Base-by-base conservation (phyloP, 371 early-diverging fungal genomes). In the Smittium culicis region DNA sequence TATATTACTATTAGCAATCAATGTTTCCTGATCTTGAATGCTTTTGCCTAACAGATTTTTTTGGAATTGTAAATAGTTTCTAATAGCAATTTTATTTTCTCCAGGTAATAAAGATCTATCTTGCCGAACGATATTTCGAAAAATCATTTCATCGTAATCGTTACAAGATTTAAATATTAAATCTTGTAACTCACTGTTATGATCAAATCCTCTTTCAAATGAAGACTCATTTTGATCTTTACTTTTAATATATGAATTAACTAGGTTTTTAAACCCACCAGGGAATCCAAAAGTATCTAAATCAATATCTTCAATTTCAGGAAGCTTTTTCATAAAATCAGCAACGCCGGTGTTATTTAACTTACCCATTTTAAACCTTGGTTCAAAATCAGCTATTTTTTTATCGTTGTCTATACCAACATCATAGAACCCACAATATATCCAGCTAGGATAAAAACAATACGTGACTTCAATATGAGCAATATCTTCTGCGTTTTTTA, bases 381-480 rank as follows among this genome's bases (percentile, higher is more conserved):
- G 71, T 17, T 55, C 28, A 45, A 77, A 77, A 1, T 25, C 29
- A 20, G 29, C 2, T 11, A 16, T 66, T 32, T 45, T 17, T 17
- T 57, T 55, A 25, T 34, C 59, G 1, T 66, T 64, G 31, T 73
- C 71, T 5, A 82, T 81, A 55, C 85, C 75, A 66, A 79, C 76
- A 69, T 82, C 83, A 77, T 87, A 94, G 71, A 92, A 96, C 65
- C 91, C 92, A 65, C 88, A 86, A 66, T 93, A 94, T 24, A 95
- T 80, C 97, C 97, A 96, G 71, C 91, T 86, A 0, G 97, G 95
- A 33, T 91, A 85, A 64, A 85, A 83, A 72, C 85, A 92, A 68
- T 87, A 87, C 1, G 68, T 73, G 34, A 71, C 67, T 20, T 66
- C 54, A 8, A 34, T 56, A 11, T 17, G 1, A 17, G n/a, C 14